Evolutionary conservation across 805 yeast species (phyloP), one percentile per base, ranked within the genome.

Genomic region (Candida broadrunensis): DNA sequence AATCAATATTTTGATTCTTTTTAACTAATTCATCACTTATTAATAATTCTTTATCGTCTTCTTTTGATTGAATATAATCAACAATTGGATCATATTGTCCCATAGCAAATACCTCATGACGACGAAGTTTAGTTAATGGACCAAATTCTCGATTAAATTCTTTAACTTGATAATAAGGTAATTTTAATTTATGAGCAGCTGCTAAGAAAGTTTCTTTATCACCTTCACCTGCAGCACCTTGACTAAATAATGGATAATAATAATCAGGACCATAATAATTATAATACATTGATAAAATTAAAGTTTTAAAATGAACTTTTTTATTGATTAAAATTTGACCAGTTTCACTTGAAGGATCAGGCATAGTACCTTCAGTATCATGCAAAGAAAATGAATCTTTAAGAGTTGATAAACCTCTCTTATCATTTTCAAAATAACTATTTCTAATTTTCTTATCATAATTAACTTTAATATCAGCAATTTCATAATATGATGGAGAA

Each of bases 181-280:
- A 52, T 5, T 48, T 49, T 26, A 67, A 50, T 45, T 59, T 61
- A 44, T 66, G 72, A 13, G 71, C 70, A 1, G 72, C 72, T 1
- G 73, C 69, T 13, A 67, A 52, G 39, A 67, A 66, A 11, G 72
- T 67, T 41, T 67, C 73, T 44, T 66, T 66, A 43, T 67, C 73
- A 19, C 73, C 73, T 48, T 63, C 68, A 3, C 72, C 73, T 2
- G 69, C 70, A 0, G 69, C 67, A 5, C 73, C 73, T 48, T 67
- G 73, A 43, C 58, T 58, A 19, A 67, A 51, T 38, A 67, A 54
- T 9, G 72, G 63, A 45, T 67, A 67, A 50, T 53, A 67, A 44
- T 54, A 62, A 30, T 56, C 55, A 14, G 67, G 67, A 0, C 73
- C 72, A 38, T 51, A 62, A 45, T 48, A 56, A 46, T 67, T 67